Evolutionary conservation across 257 asterid genomes (phyloP).

Genomic region (Capsicum baccatum): DNA sequence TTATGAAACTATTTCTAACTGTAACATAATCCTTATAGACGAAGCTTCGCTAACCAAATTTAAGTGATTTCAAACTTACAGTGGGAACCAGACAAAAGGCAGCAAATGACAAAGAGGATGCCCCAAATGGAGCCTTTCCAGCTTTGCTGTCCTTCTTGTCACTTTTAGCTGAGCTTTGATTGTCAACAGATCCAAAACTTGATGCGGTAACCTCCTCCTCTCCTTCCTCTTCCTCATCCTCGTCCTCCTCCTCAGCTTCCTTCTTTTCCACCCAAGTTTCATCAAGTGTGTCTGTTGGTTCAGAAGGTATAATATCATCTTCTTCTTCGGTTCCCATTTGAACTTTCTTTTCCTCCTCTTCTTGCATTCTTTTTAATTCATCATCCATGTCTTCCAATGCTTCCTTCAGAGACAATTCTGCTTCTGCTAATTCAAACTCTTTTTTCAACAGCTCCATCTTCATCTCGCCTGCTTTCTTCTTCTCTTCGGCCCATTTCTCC

Average conservation of each 20-base stretch:
- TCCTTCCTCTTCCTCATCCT: slow-evolving; percentile 34
- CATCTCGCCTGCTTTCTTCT: slow-evolving; percentile 56
- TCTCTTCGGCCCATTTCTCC: slow-evolving; percentile 73
- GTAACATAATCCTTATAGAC: background rate
- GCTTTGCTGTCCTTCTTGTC: slow-evolving; percentile 48
- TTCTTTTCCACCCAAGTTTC: slow-evolving; percentile 44
- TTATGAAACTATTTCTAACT: background rate
- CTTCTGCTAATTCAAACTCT: slow-evolving; percentile 71
- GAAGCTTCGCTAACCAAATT: background rate
- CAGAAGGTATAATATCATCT: slow-evolving; percentile 47
- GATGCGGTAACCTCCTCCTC: slow-evolving; percentile 66
- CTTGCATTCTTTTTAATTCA: slow-evolving; percentile 64
- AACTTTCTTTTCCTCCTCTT: slow-evolving; percentile 74
- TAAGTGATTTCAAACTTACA: slow-evolving; percentile 48
- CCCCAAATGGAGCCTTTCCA: slow-evolving; percentile 86
- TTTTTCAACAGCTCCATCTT: slow-evolving; percentile 54
- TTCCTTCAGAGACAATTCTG: slow-evolving; percentile 76
- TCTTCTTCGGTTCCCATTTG: slow-evolving; percentile 54
- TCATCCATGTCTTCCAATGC: slow-evolving; percentile 77
- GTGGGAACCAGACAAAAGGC: slow-evolving; percentile 51
- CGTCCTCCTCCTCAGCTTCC: slow-evolving; percentile 62
- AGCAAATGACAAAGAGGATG: slow-evolving; percentile 72
- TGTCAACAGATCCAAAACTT: slow-evolving; percentile 80
- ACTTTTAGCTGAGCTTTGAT: slow-evolving; percentile 40
- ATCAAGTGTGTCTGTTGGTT: slow-evolving; percentile 42